These are phyloP conservation scores for Cladophialophora exuberans DNA, from an alignment of 2,329 filamentous ascomycete species.

Conservation along the genomic window DNA sequence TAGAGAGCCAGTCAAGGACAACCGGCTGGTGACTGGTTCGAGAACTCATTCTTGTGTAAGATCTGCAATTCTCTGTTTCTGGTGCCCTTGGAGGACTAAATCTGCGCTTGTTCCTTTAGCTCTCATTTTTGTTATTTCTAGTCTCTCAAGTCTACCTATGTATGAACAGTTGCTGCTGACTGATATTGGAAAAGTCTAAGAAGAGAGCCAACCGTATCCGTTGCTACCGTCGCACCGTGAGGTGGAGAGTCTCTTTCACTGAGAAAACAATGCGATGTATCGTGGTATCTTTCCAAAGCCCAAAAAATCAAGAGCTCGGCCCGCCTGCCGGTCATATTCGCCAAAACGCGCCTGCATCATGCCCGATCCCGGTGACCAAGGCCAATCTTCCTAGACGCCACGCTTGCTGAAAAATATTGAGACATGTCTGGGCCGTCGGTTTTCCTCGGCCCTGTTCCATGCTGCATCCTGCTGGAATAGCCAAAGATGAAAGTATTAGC, in stretches of 20 bases:
- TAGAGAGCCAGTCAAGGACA: no score
- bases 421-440: slow-evolving; percentile 1
- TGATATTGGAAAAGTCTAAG: no score
- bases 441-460: slow-evolving; percentile 3
- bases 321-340: not conserved
- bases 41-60: no score
- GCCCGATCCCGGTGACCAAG: not conserved
- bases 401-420: slow-evolving; percentile 2
- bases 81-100: no score
- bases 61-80: no score
- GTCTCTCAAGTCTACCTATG: no score
- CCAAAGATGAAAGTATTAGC: no score
- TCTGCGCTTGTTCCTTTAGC: not conserved
- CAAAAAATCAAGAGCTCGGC: not conserved
- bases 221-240: not conserved
- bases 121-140: not conserved
- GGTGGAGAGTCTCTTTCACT: not conserved
- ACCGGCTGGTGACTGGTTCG: no score
- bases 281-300: slow-evolving; percentile 10
- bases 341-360: no score
- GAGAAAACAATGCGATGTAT: slow-evolving; percentile 12
- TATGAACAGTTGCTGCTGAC: no score
- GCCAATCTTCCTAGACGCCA: not conserved
- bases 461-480: not conserved
- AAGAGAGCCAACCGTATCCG: no score